Evolutionary conservation across 2,329 filamentous ascomycete genomes (phyloP), one percentile per base, ranked within the genome.

Genomic region (Xylariaceae sp.): DNA sequence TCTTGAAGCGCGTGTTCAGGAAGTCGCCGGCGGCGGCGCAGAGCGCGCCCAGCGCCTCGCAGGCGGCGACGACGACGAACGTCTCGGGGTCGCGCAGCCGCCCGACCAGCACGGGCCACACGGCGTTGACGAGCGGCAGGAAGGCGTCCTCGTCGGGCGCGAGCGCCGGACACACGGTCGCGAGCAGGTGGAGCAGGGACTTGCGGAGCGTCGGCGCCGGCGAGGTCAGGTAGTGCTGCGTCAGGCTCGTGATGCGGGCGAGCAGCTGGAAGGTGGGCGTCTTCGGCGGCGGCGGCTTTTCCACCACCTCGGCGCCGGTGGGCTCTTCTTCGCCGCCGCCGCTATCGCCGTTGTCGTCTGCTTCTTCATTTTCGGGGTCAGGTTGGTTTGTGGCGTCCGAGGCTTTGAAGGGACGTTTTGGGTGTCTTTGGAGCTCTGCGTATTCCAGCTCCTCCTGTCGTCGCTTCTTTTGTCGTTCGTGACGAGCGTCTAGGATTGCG

Each of bases 201-300:
- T 85, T 85, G 33, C 93, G 86, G 7, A 99, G 81, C 9, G 84
- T 82, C 0, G 92, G 85, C 0, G 91, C 92, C 0, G 90, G 86
- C 0, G 91, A 92, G 5, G 93, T 92, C 9, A 99, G 82, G 71
- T 97, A 94, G 68, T 96, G 87, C 66, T 96, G 92, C 4, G 92
- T 93, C 1, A 96, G 84, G 42, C 83, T 83, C 20, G 92, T 85
- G 51, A 99, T 94, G 52, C 87, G 87, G 27, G 91, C 80, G 3
- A 97, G 82, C 9, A 97, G 81, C n/a, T 79, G 79, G 70, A 95
- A 95, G 0, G 89, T 90, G 60, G 89, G 88, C 39, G 88, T 89
- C 29, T 86, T 86, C n/a, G 86, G 84, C 16, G 82, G 78, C 52
- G 83, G 80, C 24, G 81, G 76, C 71, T 66, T 87, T 80, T 72